A percentile compares a stretch with the other conserved stretches of the same genome.
These are phyloP conservation scores for Pythium volutum DNA, from an alignment of 352 stramenopile species.

Conservation along the genomic window DNA sequence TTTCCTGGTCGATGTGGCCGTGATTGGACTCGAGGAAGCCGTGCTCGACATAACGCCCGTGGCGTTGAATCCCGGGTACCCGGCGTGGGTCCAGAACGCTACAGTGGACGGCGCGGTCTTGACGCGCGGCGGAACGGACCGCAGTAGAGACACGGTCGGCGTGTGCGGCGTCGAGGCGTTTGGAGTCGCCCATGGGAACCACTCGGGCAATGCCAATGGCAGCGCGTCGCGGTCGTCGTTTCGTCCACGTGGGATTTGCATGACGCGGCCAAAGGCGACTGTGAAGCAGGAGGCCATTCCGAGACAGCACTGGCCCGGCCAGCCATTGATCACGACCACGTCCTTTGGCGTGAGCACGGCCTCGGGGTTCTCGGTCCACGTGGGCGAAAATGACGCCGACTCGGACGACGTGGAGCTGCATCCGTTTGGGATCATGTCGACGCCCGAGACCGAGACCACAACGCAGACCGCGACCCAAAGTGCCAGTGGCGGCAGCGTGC, in stretches of 20 bases:
- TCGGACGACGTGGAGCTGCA: not conserved
- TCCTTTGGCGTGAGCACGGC: slow-evolving; percentile 11
- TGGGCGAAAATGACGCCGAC: not conserved
- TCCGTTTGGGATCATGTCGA: not conserved
- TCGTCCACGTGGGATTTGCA: not conserved
- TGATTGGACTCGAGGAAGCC: slow-evolving; percentile 9
- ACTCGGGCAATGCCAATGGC: not conserved
- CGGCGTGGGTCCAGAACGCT: slow-evolving; percentile 14
- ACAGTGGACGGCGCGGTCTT: not conserved
- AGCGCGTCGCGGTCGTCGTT: not conserved
- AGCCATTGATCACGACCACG: slow-evolving; percentile 13
- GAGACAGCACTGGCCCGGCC: not conserved
- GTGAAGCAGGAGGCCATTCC: not conserved
- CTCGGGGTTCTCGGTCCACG: slow-evolving; percentile 5
- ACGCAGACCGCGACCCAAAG: too few relatives aligned
- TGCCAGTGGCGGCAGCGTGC: not conserved
- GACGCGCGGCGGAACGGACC: not conserved
- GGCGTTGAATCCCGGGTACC: slow-evolving; percentile 13
- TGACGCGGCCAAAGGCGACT: not conserved
- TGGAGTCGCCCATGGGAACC: not conserved
- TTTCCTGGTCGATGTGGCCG: slow-evolving; percentile 14
- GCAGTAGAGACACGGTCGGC: not conserved
- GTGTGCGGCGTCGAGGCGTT: too few relatives aligned
- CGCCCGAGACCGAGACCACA: too few relatives aligned
- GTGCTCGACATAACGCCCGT: slow-evolving; percentile 10